Evolutionary conservation across 1,284 basidiomycete species (phyloP), one percentile per base, ranked within the genome.

Genomic region (Austroboletus niveus): DNA sequence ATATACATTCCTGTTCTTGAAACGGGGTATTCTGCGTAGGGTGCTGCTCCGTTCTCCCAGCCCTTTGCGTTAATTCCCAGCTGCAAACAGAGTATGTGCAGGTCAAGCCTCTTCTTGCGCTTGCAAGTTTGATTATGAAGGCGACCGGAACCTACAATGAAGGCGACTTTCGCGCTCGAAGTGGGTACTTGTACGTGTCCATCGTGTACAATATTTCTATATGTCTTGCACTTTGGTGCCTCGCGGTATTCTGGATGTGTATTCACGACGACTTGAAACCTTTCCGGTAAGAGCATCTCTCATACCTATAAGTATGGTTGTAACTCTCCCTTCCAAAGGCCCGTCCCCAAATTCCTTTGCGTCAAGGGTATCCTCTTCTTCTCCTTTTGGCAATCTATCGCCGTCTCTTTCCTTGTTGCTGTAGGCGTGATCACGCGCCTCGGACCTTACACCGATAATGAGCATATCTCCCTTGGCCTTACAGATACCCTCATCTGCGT

Each of bases 341-440:
- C 88, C 0, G 79, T 90, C 69, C 93, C 94, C 8, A 97, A 98
- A 70, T 99, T 99, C 71, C 83, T 99, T 24, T 98, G 94, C 68
- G 92, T 99, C 62, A 98, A 99, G 69, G 94, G 94, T 45, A 95
- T 99, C 59, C 80, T 99, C 41, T 98, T 98, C 78, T 96, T 97
- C 72, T 95, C 90, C 0, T 99, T 99, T 75, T 99, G 96, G 96
- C 96, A 99, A 68, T 84, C 88, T 14, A 83, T 98, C 42, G 81
- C 69, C 42, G 85, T 99, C 48, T 95, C 94, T 29, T 82, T 94
- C 60, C 80, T 98, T 20, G 96, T 98, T 39, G 88, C 94, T 2
- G 77, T 88, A 0, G 82, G 87, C 2, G 76, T 79, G 42, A 90
- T 99, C 67, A 85, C 75, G 32, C 79, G 78, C 45, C 83, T 94